phyloP scores from a whole-genome alignment of 2,329 filamentous ascomycete species.

The Xylaria sp. region DNA sequence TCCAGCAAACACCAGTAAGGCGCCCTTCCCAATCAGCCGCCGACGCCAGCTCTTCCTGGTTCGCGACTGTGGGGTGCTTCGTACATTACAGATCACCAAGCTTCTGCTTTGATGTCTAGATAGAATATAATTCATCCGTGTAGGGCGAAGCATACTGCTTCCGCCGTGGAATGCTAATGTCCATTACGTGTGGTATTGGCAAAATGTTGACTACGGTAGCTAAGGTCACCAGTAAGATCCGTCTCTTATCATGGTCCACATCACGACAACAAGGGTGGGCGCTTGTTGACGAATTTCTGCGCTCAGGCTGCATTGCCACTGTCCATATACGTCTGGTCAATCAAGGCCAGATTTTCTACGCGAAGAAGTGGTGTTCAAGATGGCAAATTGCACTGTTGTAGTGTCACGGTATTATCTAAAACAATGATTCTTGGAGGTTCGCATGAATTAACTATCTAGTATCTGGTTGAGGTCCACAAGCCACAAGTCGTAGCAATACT shows the following conservation, averaged over 20 bases:
- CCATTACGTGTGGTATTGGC: too few species aligned
- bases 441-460: slow-evolving; percentile 44
- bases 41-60: slow-evolving; percentile 52
- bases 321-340: too few species aligned
- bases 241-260: too few species aligned
- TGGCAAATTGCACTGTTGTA: too few species aligned
- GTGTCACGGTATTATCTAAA: not conserved
- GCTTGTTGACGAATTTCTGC: too few species aligned
- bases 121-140: not conserved
- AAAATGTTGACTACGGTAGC: too few species aligned
- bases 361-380: too few species aligned
- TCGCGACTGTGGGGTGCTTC: slow-evolving; percentile 52
- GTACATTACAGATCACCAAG: slow-evolving; percentile 41
- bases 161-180: too few species aligned
- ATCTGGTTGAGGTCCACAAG: slow-evolving; percentile 30
- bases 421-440: slow-evolving; percentile 42
- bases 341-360: too few species aligned
- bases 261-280: too few species aligned
- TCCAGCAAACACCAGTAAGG: slow-evolving; percentile 47
- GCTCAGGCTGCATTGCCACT: too few species aligned
- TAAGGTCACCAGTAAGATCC: too few species aligned
- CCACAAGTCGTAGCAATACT: slow-evolving; percentile 37
- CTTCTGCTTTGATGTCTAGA: not conserved
- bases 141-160: not conserved
- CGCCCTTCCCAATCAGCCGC: slow-evolving; percentile 51